These are phyloP conservation scores for Bocquillonia castaneifolia DNA, from an alignment of 441 rosid species.

Conservation along the genomic window DNA sequence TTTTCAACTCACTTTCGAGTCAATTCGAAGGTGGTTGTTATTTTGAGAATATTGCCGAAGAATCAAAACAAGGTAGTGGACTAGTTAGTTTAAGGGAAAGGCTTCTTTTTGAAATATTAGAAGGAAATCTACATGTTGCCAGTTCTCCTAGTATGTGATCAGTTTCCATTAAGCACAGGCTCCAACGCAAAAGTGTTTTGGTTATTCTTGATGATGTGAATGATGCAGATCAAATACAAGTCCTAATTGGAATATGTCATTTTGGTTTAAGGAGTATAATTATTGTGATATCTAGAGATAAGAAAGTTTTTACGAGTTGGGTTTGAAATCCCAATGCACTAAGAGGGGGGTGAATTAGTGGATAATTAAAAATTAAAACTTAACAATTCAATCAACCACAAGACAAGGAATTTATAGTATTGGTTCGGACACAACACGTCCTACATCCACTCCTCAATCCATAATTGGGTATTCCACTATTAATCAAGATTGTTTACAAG, in stretches of 20 bases:
- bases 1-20: neutral
- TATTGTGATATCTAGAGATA: conserved; percentile 16
- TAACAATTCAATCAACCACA: too few relatives aligned
- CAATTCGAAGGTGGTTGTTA: neutral
- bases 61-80: neutral
- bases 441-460: too few relatives aligned
- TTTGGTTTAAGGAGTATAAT: conserved; percentile 4
- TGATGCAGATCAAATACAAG: neutral
- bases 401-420: too few relatives aligned
- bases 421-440: too few relatives aligned
- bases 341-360: too few relatives aligned
- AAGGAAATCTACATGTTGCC: neutral
- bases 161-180: too few relatives aligned
- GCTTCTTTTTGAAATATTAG: neutral
- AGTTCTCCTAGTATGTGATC: too few relatives aligned
- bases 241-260: neutral
- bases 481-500: too few relatives aligned
- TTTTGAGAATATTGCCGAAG: neutral
- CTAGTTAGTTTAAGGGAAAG: neutral
- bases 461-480: too few relatives aligned
- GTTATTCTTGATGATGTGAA: conserved; percentile 11
- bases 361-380: too few relatives aligned
- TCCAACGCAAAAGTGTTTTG: too few relatives aligned
- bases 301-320: neutral
- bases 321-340: too few relatives aligned